Percentiles rank a stretch among this genome's conserved stretches.
These are phyloP conservation scores for Pleurotus platypus DNA, from an alignment of 768 basidiomycete species.

Conservation along the genomic window DNA sequence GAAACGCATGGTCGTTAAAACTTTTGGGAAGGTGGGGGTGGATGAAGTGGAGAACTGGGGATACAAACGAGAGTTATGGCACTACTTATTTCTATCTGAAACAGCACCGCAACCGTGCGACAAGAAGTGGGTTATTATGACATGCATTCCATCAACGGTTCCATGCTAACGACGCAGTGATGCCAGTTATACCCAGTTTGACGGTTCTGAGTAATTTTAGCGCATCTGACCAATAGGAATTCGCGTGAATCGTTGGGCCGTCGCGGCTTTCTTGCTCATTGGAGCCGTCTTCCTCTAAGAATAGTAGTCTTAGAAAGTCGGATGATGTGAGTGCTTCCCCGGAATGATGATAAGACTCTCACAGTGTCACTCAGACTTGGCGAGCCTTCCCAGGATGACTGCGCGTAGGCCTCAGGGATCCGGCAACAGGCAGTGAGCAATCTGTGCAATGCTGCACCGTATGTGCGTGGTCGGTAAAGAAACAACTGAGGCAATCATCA, in stretches of 20 bases:
- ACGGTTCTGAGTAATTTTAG: not conserved
- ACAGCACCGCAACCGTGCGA: not conserved
- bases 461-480: no score
- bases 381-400: not conserved
- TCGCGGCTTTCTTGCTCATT: no score
- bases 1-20: not conserved
- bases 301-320: not conserved
- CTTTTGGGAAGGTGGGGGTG: not conserved
- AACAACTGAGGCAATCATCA: no score
- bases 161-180: not conserved
- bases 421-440: no score
- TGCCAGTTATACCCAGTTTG: not conserved
- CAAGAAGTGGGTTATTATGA: not conserved
- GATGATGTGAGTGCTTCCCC: not conserved
- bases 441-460: no score
- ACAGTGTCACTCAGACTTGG: not conserved
- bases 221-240: not conserved
- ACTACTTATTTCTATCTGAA: conserved; percentile 1
- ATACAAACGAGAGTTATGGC: not conserved
- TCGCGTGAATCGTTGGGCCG: not conserved
- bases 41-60: not conserved
- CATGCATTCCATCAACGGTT: not conserved
- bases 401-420: not conserved
- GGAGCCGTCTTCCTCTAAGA: no score
- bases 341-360: not conserved